phyloP scores from a whole-genome alignment of 768 basidiomycete genomes.

The Hebeloma cylindrosporum region DNA sequence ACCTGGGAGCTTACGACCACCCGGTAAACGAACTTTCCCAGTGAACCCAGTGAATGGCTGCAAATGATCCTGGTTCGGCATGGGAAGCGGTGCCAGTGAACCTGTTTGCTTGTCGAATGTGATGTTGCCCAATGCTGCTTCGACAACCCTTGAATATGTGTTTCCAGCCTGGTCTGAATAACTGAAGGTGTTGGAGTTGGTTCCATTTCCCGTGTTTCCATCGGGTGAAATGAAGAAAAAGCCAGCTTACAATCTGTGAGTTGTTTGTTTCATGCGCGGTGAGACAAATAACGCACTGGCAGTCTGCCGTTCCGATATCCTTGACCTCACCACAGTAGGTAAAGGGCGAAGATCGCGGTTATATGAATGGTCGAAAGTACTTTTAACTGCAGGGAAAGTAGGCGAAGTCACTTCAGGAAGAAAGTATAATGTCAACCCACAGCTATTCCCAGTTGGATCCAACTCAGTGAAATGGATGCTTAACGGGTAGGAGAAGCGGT shows the following conservation, averaged over 20 bases:
- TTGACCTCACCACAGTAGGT: constrained; percentile 58
- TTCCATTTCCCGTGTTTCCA: constrained; percentile 65
- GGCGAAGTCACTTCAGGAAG: constrained; percentile 4
- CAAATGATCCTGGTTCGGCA: constrained; percentile 9
- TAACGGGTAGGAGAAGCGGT: constrained; percentile 47
- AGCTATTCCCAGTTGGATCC: constrained; percentile 33
- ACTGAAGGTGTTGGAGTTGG: constrained; percentile 64
- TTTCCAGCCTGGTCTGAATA: constrained; percentile 62
- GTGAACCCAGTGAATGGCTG: constrained; percentile 5
- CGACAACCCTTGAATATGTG: constrained; percentile 60
- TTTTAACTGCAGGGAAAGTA: constrained; percentile 39
- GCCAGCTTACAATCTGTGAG: constrained; percentile 37
- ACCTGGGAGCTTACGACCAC: constrained; percentile 16
- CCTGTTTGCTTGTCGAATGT: constrained; percentile 59
- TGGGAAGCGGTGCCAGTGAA: constrained; percentile 33
- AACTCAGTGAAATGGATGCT: constrained; percentile 43
- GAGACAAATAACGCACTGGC: constrained; percentile 42
- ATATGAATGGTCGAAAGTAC: constrained; percentile 68
- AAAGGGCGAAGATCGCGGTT: constrained; percentile 55
- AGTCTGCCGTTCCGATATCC: constrained; percentile 58
- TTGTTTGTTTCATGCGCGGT: neutral
- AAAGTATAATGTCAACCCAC: constrained; percentile 26
- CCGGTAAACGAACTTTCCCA: constrained; percentile 21
- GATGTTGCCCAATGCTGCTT: constrained; percentile 61
- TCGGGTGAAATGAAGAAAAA: constrained; percentile 44